Base-by-base conservation (phyloP, 768 basidiomycete species). In the Tulasnella sp. region DNA sequence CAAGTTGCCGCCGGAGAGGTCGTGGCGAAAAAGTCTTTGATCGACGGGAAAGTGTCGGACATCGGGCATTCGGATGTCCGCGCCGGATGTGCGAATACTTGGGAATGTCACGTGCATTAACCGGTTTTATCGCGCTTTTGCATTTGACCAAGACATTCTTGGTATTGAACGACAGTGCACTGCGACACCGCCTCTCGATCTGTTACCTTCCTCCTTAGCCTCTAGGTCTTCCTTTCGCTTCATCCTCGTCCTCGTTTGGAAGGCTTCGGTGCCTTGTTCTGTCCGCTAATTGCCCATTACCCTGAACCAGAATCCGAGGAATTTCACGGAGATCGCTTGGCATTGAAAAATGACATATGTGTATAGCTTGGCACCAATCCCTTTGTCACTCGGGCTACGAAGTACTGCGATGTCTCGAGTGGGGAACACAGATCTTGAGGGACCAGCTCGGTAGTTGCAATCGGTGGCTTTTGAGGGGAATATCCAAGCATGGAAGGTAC, bases 11-110 rank as follows among this genome's bases (percentile, higher is more conserved):
- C 57, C 57, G 57, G 57, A 29, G 57, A 61, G n/a, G 57, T 61
- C 57, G 57, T 61, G 57, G 57, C 57, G 57, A 61, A 61, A 61
- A 61, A 61, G 57, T 7, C 57, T 26, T 61, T 57, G 55, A 57
- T 61, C 57, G n/a, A n/a, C n/a, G n/a, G 57, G 29, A 13, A 13
- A 61, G 57, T 29, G 57, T n/a, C 57, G 57, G n/a, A 61, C 26
- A 23, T 7, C 55, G 55, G 55, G 7, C 6, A 57, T 16, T 57
- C 57, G 57, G 57, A 61, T 61, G n/a, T 32, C 57, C 57, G 57
- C 32, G 29, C 57, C 57, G 57, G 10, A 26, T 61, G 18, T 13
- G 23, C 57, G 57, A 61, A 61, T 61, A 16, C n/a, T 26, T 29
- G 42, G n/a, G 3, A n/a, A 18, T 48, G 48, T 61, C 57, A 61